Percentiles rank a stretch among this genome's conserved stretches.
Evolutionary conservation across 192 early-diverging fungal genomes (phyloP).

Genomic region (Gigaspora rosea): DNA sequence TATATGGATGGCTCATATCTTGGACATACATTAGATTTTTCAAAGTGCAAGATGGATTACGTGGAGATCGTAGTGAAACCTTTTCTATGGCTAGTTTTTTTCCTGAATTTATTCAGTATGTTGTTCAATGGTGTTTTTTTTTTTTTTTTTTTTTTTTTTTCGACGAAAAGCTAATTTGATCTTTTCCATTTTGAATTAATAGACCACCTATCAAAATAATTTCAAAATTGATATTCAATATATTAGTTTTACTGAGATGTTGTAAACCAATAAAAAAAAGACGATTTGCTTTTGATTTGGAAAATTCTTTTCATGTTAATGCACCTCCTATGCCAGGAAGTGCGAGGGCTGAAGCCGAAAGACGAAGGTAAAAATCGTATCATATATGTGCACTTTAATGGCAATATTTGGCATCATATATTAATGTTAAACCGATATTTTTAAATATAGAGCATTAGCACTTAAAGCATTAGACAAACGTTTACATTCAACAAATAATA

Average conservation of each 20-base stretch:
- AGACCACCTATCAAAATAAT: constrained; percentile 66
- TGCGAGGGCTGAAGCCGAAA: constrained; percentile 64
- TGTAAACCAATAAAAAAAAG: constrained; percentile 52
- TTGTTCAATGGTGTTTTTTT: neutral
- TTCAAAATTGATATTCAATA: constrained; percentile 62
- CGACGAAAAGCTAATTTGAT: neutral
- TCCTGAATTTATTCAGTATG: constrained; percentile 76
- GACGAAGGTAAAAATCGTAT: constrained; percentile 54
- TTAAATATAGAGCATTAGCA: constrained; percentile 57
- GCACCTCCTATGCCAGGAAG: constrained; percentile 50
- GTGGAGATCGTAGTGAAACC: constrained; percentile 87
- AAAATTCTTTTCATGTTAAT: constrained; percentile 39
- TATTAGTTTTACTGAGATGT: constrained; percentile 55
- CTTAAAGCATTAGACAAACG: constrained; percentile 66
- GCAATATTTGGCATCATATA: neutral
- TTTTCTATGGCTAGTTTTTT: constrained; percentile 92
- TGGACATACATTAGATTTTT: constrained; percentile 90
- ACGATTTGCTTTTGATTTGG: constrained; percentile 44
- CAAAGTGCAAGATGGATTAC: constrained; percentile 73
- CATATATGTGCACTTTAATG: neutral
- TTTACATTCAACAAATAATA: constrained; percentile 38
- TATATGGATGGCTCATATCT: constrained; percentile 70
- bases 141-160: neutral
- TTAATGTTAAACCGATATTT: no score
- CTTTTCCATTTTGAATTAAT: constrained; percentile 9